Evolutionary conservation across 139 green algal species (phyloP).

Genomic region (Chlorella sp.): DNA sequence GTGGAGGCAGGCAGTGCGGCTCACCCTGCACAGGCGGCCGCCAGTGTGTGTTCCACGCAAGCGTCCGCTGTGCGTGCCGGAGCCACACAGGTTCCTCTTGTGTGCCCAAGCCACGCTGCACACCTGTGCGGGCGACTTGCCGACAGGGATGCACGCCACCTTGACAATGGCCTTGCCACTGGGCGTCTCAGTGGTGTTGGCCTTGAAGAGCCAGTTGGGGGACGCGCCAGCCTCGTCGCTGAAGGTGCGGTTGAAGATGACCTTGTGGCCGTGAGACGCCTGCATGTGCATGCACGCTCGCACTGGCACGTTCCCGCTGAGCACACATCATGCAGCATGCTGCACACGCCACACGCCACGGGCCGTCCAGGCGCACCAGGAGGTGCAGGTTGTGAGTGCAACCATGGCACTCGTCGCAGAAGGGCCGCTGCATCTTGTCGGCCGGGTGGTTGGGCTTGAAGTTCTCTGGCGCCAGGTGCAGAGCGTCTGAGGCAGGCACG

Average conservation of each 20-base stretch:
- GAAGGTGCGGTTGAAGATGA: constrained; percentile 26
- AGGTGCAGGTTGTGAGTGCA: constrained; percentile 18
- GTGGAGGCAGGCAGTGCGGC: constrained; percentile 8
- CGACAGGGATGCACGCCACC: constrained; percentile 33
- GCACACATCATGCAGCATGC: background rate
- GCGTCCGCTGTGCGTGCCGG: too few relatives aligned
- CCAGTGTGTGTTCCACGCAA: too few relatives aligned
- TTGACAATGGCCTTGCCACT: constrained; percentile 28
- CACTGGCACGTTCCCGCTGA: background rate
- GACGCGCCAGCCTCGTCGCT: constrained; percentile 29
- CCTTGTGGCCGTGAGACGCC: constrained; percentile 15
- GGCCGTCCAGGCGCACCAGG: constrained; percentile 6
- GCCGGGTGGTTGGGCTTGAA: constrained; percentile 18
- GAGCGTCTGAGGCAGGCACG: constrained; percentile 6
- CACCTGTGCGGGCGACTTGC: constrained; percentile 15
- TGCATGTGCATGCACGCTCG: constrained; percentile 2
- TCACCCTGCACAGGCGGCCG: background rate
- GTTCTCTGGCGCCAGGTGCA: background rate
- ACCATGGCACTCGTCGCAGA: constrained; percentile 18
- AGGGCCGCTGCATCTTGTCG: constrained; percentile 1
- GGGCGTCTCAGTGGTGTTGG: constrained; percentile 13
- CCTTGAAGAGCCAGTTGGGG: constrained; percentile 32
- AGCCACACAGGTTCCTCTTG: too few relatives aligned
- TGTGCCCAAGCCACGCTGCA: too few relatives aligned
- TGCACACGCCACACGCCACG: background rate